These are phyloP conservation scores for Pleomassaria siparia DNA, from an alignment of 2,329 filamentous ascomycete genomes.

Conservation along the genomic window DNA sequence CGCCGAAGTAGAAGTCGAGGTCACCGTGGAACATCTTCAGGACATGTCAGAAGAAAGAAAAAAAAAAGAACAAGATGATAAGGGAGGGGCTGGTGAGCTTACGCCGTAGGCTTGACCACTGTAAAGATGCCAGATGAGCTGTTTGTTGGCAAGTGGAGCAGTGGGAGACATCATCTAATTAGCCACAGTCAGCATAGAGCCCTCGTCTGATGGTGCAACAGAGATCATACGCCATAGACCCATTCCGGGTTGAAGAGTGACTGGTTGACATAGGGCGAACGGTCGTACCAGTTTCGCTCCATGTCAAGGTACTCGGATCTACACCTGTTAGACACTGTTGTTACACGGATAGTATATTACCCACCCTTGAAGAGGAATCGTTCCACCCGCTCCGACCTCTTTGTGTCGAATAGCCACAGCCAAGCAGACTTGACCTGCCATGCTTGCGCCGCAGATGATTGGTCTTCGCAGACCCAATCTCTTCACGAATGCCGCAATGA, in stretches of 20 bases:
- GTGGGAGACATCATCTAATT: constrained; percentile 50
- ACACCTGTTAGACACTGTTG: constrained; percentile 12
- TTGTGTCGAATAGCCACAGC: constrained; percentile 51
- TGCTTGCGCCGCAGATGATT: constrained; percentile 54
- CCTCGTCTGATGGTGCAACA: background rate
- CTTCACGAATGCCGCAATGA: constrained; percentile 50
- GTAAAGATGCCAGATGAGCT: constrained; percentile 55
- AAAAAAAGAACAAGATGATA: background rate
- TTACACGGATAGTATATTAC: constrained; percentile 9
- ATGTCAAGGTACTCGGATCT: constrained; percentile 46
- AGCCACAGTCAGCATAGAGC: too few species aligned
- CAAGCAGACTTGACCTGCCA: constrained; percentile 54
- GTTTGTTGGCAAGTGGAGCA: constrained; percentile 48
- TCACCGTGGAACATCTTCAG: constrained; percentile 53
- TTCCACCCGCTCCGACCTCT: constrained; percentile 51
- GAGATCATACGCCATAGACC: constrained; percentile 46
- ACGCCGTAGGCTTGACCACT: constrained; percentile 52
- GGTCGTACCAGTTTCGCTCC: constrained; percentile 50
- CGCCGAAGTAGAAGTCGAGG: constrained; percentile 55
- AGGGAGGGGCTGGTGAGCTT: constrained; percentile 6
- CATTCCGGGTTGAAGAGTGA: constrained; percentile 52
- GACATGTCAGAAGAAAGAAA: background rate
- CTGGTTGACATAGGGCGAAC: constrained; percentile 51
- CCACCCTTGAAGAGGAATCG: constrained; percentile 50
- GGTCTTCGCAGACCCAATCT: constrained; percentile 48